Evolutionary conservation across 2,329 filamentous ascomycete species (phyloP).

Genomic region (Colletotrichum ledebouriae): DNA sequence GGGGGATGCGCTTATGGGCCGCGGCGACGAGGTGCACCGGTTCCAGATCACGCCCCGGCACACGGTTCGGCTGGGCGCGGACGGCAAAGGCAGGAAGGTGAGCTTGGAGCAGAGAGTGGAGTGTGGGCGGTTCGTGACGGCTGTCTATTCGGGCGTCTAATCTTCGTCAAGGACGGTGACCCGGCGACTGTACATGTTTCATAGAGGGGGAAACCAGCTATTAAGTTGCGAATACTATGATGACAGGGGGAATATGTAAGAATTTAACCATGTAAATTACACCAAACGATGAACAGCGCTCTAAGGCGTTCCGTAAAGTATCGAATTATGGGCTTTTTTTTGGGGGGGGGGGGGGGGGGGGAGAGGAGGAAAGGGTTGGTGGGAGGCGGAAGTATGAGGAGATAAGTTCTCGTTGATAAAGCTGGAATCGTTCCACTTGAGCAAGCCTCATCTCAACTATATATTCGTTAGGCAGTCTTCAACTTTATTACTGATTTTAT

Average conservation of each 20-base stretch:
- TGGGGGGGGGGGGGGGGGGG: not conserved
- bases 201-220: not conserved
- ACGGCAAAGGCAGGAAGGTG: conserved; percentile 74
- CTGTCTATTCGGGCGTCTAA: conserved; percentile 79
- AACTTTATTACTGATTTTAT: not conserved
- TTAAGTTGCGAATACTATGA: conserved; percentile 5
- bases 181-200: conserved; percentile 33
- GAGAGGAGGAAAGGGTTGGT: not conserved
- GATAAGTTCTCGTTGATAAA: not conserved
- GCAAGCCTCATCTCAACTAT: not conserved
- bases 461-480: not conserved
- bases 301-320: not conserved
- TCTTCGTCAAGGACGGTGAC: not conserved
- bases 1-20: conserved; percentile 71
- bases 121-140: conserved; percentile 85
- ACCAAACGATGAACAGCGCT: not conserved
- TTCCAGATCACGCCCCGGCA: conserved; percentile 85
- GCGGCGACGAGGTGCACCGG: conserved; percentile 75
- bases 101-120: conserved; percentile 89
- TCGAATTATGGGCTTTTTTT: not conserved
- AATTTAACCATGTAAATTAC: conserved; percentile 36
- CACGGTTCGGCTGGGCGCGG: conserved; percentile 73
- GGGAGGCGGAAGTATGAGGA: not conserved
- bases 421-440: not conserved
- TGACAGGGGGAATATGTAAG: conserved; percentile 16